These are phyloP conservation scores for Pichia terricola DNA, from an alignment of 1,139 yeast species.

Conservation along the genomic window DNA sequence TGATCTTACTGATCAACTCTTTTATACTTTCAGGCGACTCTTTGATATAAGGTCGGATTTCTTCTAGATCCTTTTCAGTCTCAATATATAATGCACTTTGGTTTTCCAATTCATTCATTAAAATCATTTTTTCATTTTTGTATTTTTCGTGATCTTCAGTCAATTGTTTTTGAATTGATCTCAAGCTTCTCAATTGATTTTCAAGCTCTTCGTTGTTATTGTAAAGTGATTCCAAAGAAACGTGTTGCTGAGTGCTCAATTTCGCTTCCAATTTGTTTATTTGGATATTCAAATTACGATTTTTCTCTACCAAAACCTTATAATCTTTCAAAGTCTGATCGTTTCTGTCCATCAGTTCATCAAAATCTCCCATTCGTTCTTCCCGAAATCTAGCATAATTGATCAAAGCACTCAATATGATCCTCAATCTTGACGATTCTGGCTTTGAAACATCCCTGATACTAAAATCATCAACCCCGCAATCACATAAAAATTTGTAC, in stretches of 20 bases:
- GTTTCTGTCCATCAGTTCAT: slow-evolving; percentile 46
- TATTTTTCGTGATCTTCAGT: slow-evolving; percentile 60
- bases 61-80: slow-evolving; percentile 49
- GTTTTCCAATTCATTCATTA: slow-evolving; percentile 50
- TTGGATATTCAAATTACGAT: slow-evolving; percentile 33
- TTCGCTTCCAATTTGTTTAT: slow-evolving; percentile 33
- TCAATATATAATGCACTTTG: slow-evolving; percentile 45
- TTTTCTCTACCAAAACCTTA: slow-evolving; percentile 30
- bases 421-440: slow-evolving; percentile 51
- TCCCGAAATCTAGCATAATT: slow-evolving; percentile 82
- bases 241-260: slow-evolving; percentile 17
- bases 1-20: slow-evolving; percentile 48
- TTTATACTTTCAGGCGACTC: slow-evolving; percentile 53
- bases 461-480: slow-evolving; percentile 73
- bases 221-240: slow-evolving; percentile 38
- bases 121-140: slow-evolving; percentile 48
- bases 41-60: slow-evolving; percentile 48
- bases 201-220: slow-evolving; percentile 53
- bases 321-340: slow-evolving; percentile 39
- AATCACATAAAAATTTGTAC: slow-evolving; percentile 51
- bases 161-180: slow-evolving; percentile 53
- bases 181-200: slow-evolving; percentile 51
- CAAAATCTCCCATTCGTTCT: slow-evolving; percentile 63
- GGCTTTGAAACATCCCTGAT: slow-evolving; percentile 65
- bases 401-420: slow-evolving; percentile 73